Base-by-base conservation (phyloP, 1,284 basidiomycete species). In the Paramarasmius palmivorus region DNA sequence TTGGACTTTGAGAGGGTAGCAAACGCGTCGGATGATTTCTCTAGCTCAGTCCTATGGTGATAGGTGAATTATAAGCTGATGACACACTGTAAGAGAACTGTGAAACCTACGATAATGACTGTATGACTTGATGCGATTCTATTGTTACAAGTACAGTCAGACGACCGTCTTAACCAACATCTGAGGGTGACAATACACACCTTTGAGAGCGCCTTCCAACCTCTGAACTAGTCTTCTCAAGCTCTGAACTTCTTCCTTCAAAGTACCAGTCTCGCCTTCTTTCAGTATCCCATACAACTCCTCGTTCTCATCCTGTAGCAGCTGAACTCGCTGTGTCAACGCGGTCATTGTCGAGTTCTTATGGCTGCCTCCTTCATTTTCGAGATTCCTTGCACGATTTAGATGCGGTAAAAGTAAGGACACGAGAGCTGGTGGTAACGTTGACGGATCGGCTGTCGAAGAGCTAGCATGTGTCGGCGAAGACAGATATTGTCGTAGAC, bases 271-370 rank as follows among this genome's bases (percentile, higher is more conserved):
- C 62, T 84, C 56, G 45, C 85, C 81, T 23, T 73, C 72, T 65
- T 83, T 86, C 41, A 92, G 68, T 6, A 92, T 69, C 49, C 83
- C 80, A 63, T 91, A 92, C 4, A 90, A 62, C 57, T 92, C 90
- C 58, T 92, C 88, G 55, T 92, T 92, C 69, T 92, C 90, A 50
- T 89, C 84, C 65, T 92, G 90, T 8, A 92, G 72, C 7, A 86
- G 68, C 53, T 81, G 83, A 25, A 82, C 78, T 47, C 88, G 77
- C 63, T 90, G 88, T 0, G 81, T 83, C 52, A 92, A 76, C 3
- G 90, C 90, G 15, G 83, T 74, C 38, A 49, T 51, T 25, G 79
- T 79, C 53, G 71, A 59, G 26, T 65, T 50, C 55, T 61, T 61
- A 45, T 61, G 53, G 48, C 60, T 60, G 56, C 56, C 58, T 35